phyloP scores from a whole-genome alignment of 2,329 filamentous ascomycete species.

The Berkeleyomyces basicola region DNA sequence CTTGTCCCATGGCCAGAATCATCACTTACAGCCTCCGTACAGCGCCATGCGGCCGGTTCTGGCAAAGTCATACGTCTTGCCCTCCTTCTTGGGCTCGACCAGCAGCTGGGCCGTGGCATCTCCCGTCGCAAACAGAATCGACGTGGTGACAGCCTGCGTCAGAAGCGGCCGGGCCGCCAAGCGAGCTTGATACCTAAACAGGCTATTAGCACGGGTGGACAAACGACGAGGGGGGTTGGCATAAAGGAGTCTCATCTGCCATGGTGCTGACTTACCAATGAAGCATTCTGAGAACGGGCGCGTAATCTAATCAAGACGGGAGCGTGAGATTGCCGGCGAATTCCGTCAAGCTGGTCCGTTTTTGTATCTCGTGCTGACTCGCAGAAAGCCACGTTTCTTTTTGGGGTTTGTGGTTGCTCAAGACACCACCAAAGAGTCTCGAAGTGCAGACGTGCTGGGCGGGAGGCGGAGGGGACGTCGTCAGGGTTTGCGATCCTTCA shows the following conservation, averaged over 20 bases:
- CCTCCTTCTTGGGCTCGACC: constrained; percentile 66
- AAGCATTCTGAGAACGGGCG: not conserved
- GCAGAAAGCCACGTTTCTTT: not conserved
- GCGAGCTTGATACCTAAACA: constrained; percentile 64
- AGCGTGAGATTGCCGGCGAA: too few species aligned
- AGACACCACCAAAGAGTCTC: too few species aligned
- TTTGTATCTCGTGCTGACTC: too few species aligned
- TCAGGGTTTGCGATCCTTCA: not conserved
- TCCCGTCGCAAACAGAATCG: constrained; percentile 81
- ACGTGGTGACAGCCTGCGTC: constrained; percentile 80
- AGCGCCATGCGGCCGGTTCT: constrained; percentile 64
- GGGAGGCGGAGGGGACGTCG: not conserved
- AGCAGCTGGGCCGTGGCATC: constrained; percentile 83
- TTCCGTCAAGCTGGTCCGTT: too few species aligned
- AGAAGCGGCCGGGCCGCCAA: constrained; percentile 68
- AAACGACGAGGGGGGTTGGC: not conserved
- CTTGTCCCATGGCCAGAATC: not conserved
- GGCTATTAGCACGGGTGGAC: not conserved
- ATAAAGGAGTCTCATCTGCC: not conserved
- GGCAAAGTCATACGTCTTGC: constrained; percentile 46
- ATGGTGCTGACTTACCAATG: not conserved
- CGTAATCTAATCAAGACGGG: not conserved
- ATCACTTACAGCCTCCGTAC: constrained; percentile 54
- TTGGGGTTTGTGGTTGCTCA: not conserved
- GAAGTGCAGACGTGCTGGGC: not conserved